Evolutionary conservation across 139 green algal genomes (phyloP).

Genomic region (Auxenochlorella pyrenoidosa): DNA sequence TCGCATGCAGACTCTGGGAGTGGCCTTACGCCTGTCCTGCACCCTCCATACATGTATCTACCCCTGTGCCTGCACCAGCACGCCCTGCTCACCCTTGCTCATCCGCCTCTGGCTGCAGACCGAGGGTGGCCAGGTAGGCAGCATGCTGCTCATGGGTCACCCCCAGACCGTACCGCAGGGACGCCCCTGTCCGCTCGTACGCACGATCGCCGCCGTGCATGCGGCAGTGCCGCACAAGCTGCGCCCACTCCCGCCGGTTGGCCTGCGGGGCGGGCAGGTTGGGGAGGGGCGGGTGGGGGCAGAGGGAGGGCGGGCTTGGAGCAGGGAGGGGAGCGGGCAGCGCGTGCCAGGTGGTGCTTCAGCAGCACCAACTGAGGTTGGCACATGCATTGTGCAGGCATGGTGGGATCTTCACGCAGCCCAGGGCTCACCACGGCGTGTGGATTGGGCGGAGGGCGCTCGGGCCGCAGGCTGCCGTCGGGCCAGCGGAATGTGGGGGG

Average conservation of each 20-base stretch:
- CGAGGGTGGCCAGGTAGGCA: conserved; percentile 6
- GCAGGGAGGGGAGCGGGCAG: no score
- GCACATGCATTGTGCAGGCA: no score
- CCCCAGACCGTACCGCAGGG: conserved; percentile 38
- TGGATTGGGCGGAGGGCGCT: conserved; percentile 32
- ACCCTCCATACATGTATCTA: neutral
- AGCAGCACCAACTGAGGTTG: neutral
- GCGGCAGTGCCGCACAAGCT: conserved; percentile 43
- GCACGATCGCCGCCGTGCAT: conserved; percentile 40
- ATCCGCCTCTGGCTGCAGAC: conserved; percentile 33
- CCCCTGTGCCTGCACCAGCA: neutral
- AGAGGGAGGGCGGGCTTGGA: neutral
- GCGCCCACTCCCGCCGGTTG: conserved; percentile 40
- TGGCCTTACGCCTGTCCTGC: no score
- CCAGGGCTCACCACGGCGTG: conserved; percentile 38
- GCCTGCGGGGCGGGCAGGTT: neutral
- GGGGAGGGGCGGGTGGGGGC: no score
- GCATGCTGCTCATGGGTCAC: conserved; percentile 13
- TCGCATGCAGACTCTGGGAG: no score
- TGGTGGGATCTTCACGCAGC: neutral
- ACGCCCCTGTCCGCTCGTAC: conserved; percentile 29
- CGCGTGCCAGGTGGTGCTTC: neutral
- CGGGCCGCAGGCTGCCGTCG: conserved; percentile 41
- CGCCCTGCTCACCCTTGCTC: neutral
- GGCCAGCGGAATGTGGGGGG: conserved; percentile 40